Base-by-base conservation (phyloP, 306 rosid species). In the Coriaria nepalensis region DNA sequence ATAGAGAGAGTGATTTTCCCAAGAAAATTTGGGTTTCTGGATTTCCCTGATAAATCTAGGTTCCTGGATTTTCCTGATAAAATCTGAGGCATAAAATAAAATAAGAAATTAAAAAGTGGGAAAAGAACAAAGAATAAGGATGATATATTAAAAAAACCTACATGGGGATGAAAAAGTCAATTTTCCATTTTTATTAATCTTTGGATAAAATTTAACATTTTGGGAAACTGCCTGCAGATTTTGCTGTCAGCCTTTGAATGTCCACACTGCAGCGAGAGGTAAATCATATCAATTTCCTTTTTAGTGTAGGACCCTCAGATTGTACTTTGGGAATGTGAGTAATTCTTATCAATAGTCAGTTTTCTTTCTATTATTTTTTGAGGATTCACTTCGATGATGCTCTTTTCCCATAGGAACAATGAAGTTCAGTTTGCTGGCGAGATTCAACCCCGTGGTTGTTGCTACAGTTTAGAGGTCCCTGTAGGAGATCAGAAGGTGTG, bases 351-450 rank as follows among this genome's bases (percentile, higher is more conserved):
- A 45, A 12, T 12, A 7, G 51, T 63, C 38, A 38, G 52, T 39
- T 66, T 37, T 54, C 33, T 52, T 12, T 47, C 4, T 34, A 39
- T 20, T 20, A 20, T 20, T 1, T 20, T 20, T 20, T 20, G 29
- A 20, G 29, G 29, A 20, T 20, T 20, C 29, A 20, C 29, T 20
- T 20, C 29, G 1, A 20, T 37, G 55, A 40, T 58, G 38, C 61
- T 40, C 48, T 50, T 37, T 42, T 46, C 49, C 2, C 12, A 46
- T 61, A 90, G 95, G 78, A 90, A 84, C 58, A 90, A 85, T 54
- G 95, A 90, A 59, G 95, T 84, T 14, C 97, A 90, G 84, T 90
- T 90, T 77, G 97, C 97, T 5, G 97, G 97, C 6, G 94, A 90
- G 68, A 74, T 90, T 51, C 97, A 84, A 65, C 81, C 76, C 0